Evolutionary conservation across 2,329 filamentous ascomycete species (phyloP).

Genomic region (Massarina eburnea): DNA sequence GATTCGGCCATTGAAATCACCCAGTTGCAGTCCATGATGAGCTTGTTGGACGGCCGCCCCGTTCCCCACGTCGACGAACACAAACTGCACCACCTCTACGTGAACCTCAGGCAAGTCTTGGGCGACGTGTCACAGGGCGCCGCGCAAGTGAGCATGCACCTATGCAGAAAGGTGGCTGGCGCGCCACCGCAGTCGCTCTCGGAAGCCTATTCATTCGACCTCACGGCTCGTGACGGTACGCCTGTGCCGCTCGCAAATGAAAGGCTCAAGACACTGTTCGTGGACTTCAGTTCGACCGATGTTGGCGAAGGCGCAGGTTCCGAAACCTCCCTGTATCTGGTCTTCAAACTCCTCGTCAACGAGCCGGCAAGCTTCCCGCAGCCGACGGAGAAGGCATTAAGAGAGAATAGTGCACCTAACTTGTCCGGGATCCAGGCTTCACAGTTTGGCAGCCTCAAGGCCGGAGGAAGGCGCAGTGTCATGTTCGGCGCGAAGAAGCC

Average conservation of each 20-base stretch:
- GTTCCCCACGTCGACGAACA: conserved; percentile 66
- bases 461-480: conserved; percentile 51
- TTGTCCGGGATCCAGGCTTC: conserved; percentile 29
- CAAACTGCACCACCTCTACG: conserved; percentile 76
- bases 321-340: conserved; percentile 76
- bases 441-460: conserved; percentile 41
- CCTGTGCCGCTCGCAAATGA: conserved; percentile 64
- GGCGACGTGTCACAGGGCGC: conserved; percentile 75
- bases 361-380: conserved; percentile 45
- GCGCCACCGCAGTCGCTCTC: conserved; percentile 69
- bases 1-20: conserved; percentile 93
- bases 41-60: conserved; percentile 82
- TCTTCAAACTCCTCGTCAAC: conserved; percentile 74
- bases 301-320: conserved; percentile 64
- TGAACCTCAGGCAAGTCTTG: conserved; percentile 81
- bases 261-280: conserved; percentile 81
- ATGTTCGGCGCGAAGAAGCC: conserved; percentile 68
- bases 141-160: conserved; percentile 69
- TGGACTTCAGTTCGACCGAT: conserved; percentile 79
- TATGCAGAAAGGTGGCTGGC: conserved; percentile 71
- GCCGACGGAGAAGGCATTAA: conserved; percentile 36
- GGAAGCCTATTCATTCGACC: conserved; percentile 78
- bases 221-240: conserved; percentile 73
- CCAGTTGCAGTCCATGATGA: conserved; percentile 93
- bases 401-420: conserved; percentile 29